Base-by-base conservation (phyloP, 2,329 filamentous ascomycete species). In the Talaromyces funiculosus region DNA sequence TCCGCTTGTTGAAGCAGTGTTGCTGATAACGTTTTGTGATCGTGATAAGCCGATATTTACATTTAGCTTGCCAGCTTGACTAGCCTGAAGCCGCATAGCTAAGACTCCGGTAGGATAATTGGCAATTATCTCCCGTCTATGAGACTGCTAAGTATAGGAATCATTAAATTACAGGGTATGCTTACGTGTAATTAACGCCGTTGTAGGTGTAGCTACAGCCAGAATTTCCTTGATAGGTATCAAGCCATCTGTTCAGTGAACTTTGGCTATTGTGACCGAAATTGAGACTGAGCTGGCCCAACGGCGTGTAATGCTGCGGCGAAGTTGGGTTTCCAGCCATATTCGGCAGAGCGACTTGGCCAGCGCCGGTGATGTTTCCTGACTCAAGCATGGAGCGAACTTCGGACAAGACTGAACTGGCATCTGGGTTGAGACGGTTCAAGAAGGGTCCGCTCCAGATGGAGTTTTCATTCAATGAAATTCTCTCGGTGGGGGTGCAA, bases 391-490 rank as follows among this genome's bases (percentile, higher is more conserved):
- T 8, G n/a, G 42, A 45, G 3, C 55, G 26, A 38, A 57, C 29
- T 37, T 29, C 20, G n/a, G 9, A 7, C 7, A 49, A 9, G 2
- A 42, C 33, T 18, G 8, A 14, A 6, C 49, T 57, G 1, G 63
- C 51, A 12, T 61, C 47, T 1, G 62, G 57, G n/a, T 64, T 63
- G 6, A 60, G 57, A 0, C 65, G 60, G 31, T 67, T 57, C 26
- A 60, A 29, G 26, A 67, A 62, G 4, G 65, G 63, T 1, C 66
- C 65, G 22, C 57, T 62, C 66, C 65, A 67, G 37, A 67, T 62
- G 22, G 64, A 63, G 40, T 66, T 63, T 58, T 67, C 66, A n/a
- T 66, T 66, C 20, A 67, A 18, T 3, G 65, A 65, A 29, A 67
- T 8, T 14, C 59, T 61, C 53, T 67, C 66, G 4, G 51, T 29